phyloP scores from a whole-genome alignment of 2,329 filamentous ascomycete genomes.

The Penicillium sp. region DNA sequence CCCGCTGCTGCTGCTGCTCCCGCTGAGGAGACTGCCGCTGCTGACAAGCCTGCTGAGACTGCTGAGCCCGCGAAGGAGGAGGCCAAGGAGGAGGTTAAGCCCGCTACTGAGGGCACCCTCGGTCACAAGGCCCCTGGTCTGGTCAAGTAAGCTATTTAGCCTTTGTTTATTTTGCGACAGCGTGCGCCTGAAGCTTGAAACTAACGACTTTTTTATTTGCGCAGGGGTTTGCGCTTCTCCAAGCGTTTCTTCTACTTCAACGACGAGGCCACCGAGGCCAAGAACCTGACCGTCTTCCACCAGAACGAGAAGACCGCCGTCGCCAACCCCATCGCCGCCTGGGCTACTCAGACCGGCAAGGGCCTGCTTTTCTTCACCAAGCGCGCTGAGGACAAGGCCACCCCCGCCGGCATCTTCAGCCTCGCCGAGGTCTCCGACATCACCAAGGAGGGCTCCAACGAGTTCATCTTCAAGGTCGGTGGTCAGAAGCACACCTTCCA shows the following conservation, averaged over 20 bases:
- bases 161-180: constrained; percentile 5
- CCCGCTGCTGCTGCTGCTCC: constrained; percentile 19
- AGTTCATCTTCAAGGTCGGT: constrained; percentile 84
- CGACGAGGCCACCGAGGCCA: constrained; percentile 71
- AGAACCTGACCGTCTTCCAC: constrained; percentile 76
- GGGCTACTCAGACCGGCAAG: constrained; percentile 93
- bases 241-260: constrained; percentile 95
- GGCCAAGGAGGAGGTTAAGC: constrained; percentile 58
- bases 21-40: constrained; percentile 14
- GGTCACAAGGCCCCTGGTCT: constrained; percentile 89
- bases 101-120: constrained; percentile 80
- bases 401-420: constrained; percentile 80
- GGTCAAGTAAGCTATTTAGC: constrained; percentile 75
- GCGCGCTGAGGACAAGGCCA: constrained; percentile 78
- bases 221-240: constrained; percentile 82
- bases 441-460: constrained; percentile 72
- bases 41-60: constrained; percentile 12
- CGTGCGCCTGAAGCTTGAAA: neutral
- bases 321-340: constrained; percentile 79
- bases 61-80: constrained; percentile 10
- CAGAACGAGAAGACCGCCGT: constrained; percentile 84
- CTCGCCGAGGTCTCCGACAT: constrained; percentile 74
- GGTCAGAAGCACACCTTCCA: constrained; percentile 95
- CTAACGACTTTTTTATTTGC: constrained; percentile 25
- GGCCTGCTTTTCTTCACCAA: constrained; percentile 91